These are phyloP conservation scores for Cyberlindnera meyerae DNA, from an alignment of 805 yeast genomes.

Conservation along the genomic window DNA sequence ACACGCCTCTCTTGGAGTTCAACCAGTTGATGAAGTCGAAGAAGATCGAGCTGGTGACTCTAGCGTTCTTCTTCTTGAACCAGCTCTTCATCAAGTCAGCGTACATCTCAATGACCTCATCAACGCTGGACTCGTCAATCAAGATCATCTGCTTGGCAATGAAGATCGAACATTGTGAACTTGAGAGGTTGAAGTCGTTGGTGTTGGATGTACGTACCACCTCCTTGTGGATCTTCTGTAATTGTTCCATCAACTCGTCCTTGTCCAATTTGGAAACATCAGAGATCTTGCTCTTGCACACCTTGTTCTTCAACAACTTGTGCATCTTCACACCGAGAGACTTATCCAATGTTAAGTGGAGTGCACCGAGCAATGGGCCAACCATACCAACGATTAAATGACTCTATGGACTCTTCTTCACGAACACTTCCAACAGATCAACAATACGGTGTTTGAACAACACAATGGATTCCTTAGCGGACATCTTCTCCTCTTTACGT, in stretches of 20 bases:
- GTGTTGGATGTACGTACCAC: constrained; percentile 33
- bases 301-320: constrained; percentile 56
- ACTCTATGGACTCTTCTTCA: constrained; percentile 29
- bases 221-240: constrained; percentile 40
- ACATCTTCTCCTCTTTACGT: constrained; percentile 66
- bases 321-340: constrained; percentile 70
- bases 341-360: constrained; percentile 65
- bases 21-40: constrained; percentile 81
- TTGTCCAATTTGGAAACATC: constrained; percentile 13
- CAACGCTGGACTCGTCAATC: constrained; percentile 30
- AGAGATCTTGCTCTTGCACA: constrained; percentile 44
- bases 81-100: constrained; percentile 52
- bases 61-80: constrained; percentile 45
- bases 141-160: constrained; percentile 51
- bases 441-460: constrained; percentile 74
- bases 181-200: constrained; percentile 33
- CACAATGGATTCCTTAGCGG: constrained; percentile 75
- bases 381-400: constrained; percentile 40
- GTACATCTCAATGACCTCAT: constrained; percentile 52
- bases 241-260: constrained; percentile 21
- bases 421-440: constrained; percentile 67
- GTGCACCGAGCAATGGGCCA: constrained; percentile 53
- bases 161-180: constrained; percentile 64
- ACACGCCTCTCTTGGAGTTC: constrained; percentile 36
- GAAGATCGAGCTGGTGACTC: constrained; percentile 52